Evolutionary conservation across 495 filamentous ascomycete species (phyloP).

Genomic region (Bombardia bombarda): DNA sequence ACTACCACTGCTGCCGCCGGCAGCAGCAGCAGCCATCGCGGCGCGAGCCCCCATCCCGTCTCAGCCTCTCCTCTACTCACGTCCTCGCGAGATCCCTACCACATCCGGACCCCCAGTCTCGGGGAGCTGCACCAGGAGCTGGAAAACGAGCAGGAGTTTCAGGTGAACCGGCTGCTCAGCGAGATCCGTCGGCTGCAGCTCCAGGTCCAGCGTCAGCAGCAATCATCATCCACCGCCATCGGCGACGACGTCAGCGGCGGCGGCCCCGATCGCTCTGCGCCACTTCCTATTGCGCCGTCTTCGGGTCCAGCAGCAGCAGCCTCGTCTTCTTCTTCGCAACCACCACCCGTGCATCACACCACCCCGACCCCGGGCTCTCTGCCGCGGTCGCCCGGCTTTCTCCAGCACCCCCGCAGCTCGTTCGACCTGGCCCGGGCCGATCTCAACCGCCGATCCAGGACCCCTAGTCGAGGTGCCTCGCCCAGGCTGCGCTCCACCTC

Average conservation of each 20-base stretch:
- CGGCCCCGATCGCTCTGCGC: slow-evolving; percentile 53
- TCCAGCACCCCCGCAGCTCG: slow-evolving; percentile 45
- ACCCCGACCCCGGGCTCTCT: slow-evolving; percentile 22
- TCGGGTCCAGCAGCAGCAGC: too few species aligned
- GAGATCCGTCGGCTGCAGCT: slow-evolving; percentile 85
- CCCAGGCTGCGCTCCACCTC: slow-evolving; percentile 47
- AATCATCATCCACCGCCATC: too few species aligned
- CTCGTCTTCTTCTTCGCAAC: slow-evolving; percentile 23
- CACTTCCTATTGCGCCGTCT: slow-evolving; percentile 17
- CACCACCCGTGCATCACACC: slow-evolving; percentile 13
- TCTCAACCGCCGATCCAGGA: slow-evolving; percentile 45
- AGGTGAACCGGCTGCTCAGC: slow-evolving; percentile 85
- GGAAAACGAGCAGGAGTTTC: slow-evolving; percentile 90
- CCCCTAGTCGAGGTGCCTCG: slow-evolving; percentile 48
- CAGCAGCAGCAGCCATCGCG: slow-evolving; percentile 33
- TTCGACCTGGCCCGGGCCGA: slow-evolving; percentile 49
- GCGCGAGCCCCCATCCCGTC: slow-evolving; percentile 49
- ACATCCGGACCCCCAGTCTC: slow-evolving; percentile 62
- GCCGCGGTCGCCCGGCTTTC: slow-evolving; percentile 46
- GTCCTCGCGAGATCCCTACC: slow-evolving; percentile 51
- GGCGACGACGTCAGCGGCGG: slow-evolving; percentile 63
- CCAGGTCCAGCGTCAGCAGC: slow-evolving; percentile 57
- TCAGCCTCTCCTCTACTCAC: slow-evolving; percentile 49
- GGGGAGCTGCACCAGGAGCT: slow-evolving; percentile 95
- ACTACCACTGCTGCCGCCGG: too few species aligned